phyloP scores from a whole-genome alignment of 805 yeast genomes.

The Metschnikowia sp. region DNA sequence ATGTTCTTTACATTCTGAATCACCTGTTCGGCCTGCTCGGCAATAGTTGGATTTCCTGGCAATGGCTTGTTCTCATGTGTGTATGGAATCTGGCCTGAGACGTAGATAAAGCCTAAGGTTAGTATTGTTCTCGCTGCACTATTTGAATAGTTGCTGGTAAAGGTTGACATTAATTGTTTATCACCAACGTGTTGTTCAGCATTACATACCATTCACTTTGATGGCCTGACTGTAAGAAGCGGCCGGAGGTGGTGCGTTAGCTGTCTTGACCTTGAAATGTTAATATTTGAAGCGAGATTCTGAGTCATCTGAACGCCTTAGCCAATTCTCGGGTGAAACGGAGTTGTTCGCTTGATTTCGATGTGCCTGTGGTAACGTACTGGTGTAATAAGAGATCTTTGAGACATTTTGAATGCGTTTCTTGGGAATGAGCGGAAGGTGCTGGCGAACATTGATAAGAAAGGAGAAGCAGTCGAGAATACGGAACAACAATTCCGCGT shows the following conservation, averaged over 20 bases:
- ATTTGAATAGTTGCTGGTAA: not conserved
- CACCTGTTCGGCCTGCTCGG: constrained; percentile 74
- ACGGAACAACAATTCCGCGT: constrained; percentile 5
- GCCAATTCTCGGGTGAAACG: not conserved
- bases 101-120: constrained; percentile 67
- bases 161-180: too few species aligned
- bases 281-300: constrained; percentile 7
- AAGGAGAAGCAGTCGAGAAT: not conserved
- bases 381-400: constrained; percentile 19
- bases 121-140: constrained; percentile 10
- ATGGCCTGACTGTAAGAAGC: constrained; percentile 96
- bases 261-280: constrained; percentile 50
- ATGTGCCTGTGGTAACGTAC: constrained; percentile 8
- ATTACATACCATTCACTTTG: constrained; percentile 62
- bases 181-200: not conserved
- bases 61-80: constrained; percentile 79
- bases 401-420: constrained; percentile 16
- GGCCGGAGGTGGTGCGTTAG: constrained; percentile 92
- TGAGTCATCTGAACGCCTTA: too few species aligned
- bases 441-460: constrained; percentile 27
- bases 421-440: constrained; percentile 12
- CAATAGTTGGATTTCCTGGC: constrained; percentile 61
- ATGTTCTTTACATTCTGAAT: constrained; percentile 66
- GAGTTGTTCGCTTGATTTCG: not conserved
- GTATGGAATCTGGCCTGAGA: constrained; percentile 94